phyloP scores from a whole-genome alignment of 1,139 yeast genomes.

The Yamadazyma diddensiae region DNA sequence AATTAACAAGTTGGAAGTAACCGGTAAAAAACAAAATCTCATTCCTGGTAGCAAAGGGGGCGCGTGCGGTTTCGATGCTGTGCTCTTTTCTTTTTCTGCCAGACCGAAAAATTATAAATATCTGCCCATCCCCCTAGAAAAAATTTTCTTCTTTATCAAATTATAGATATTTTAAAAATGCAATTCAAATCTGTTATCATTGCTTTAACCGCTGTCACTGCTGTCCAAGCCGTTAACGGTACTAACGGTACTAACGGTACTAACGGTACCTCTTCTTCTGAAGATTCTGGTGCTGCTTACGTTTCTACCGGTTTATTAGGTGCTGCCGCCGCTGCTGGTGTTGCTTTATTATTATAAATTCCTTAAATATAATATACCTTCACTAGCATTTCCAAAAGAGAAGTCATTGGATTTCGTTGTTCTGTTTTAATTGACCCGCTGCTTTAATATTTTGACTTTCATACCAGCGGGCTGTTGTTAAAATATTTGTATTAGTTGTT shows the following conservation, averaged over 20 bases:
- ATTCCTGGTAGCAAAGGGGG: constrained; percentile 4
- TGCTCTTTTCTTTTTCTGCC: constrained; percentile 1
- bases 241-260: constrained; percentile 31
- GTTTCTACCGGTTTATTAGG: constrained; percentile 28
- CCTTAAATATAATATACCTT: constrained; percentile 1
- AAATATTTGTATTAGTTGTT: constrained; percentile 6
- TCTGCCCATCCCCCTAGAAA: constrained; percentile 7
- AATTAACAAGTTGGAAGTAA: constrained; percentile 8
- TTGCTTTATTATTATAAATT: constrained; percentile 37
- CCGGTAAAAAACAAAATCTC: constrained; percentile 4
- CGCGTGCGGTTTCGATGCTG: constrained; percentile 3
- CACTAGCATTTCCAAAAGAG: constrained; percentile 1
- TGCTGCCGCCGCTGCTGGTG: constrained; percentile 39
- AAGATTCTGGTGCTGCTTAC: constrained; percentile 21
- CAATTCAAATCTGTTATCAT: constrained; percentile 42
- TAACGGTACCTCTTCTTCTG: constrained; percentile 20
- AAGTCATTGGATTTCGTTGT: constrained; percentile 3
- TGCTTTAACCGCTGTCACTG: constrained; percentile 42
- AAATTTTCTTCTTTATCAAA: constrained; percentile 6
- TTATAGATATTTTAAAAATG: constrained; percentile 21
- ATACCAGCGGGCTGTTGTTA: constrained; percentile 8
- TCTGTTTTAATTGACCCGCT: constrained; percentile 4
- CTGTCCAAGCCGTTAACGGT: constrained; percentile 38
- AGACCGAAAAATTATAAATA: constrained; percentile 11
- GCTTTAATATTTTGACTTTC: constrained; percentile 3